phyloP scores from a whole-genome alignment of 2,329 filamentous ascomycete genomes.

The Arthrobotrys iridis region DNA sequence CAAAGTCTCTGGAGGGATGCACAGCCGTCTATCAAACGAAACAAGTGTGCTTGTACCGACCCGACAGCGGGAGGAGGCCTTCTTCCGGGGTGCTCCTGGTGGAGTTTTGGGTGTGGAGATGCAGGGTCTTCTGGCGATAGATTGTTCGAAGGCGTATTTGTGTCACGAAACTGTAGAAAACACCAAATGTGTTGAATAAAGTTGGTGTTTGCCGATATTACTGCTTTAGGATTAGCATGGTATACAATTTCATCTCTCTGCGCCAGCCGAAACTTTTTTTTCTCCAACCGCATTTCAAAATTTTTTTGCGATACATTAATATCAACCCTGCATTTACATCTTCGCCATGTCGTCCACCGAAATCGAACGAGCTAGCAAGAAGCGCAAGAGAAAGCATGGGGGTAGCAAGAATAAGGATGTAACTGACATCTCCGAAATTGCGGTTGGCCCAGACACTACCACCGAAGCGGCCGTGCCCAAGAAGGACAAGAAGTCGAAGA shows the following conservation, averaged over 20 bases:
- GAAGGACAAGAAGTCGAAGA: slow-evolving; percentile 39
- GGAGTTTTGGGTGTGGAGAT: not conserved
- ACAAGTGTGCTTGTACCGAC: slow-evolving; percentile 11
- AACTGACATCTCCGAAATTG: not conserved
- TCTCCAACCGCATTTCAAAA: slow-evolving; percentile 8
- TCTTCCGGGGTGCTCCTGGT: slow-evolving; percentile 4
- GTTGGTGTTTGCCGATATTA: slow-evolving; percentile 26
- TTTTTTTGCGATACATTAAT: slow-evolving; percentile 8
- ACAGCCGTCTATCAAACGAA: slow-evolving; percentile 22
- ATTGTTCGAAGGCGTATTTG: not conserved
- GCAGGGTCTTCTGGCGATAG: slow-evolving; percentile 2
- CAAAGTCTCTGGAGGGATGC: slow-evolving; percentile 3
- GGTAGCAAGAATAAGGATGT: slow-evolving; percentile 39
- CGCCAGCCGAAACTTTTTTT: slow-evolving; percentile 42
- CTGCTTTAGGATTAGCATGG: slow-evolving; percentile 18
- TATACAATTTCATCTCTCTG: not conserved
- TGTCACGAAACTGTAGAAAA: not conserved
- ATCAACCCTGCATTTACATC: slow-evolving; percentile 2
- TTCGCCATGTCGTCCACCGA: slow-evolving; percentile 40
- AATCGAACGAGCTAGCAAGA: slow-evolving; percentile 50
- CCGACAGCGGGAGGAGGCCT: slow-evolving; percentile 4
- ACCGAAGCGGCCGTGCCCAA: slow-evolving; percentile 2
- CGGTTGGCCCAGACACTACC: not conserved
- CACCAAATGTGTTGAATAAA: slow-evolving; percentile 25
- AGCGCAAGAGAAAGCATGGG: slow-evolving; percentile 51